phyloP scores from a whole-genome alignment of 176 grass and related monocot genomes.

The Typha latifolia region DNA sequence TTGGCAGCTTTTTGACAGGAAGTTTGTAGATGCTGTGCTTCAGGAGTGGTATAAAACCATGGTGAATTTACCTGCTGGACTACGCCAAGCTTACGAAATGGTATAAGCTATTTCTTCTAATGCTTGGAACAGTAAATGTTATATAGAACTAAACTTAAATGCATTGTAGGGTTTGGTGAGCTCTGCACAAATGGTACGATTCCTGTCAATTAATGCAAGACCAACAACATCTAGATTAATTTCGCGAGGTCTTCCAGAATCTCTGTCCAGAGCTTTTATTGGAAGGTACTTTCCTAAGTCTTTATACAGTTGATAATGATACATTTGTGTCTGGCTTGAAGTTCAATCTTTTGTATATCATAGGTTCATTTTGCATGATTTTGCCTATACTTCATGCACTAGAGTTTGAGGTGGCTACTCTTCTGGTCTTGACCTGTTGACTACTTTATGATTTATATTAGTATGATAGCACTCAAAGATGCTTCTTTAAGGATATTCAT shows the following conservation, averaged over 20 bases:
- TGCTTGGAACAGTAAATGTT: background rate
- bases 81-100: conserved; percentile 90
- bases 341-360: no score
- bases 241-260: conserved; percentile 76
- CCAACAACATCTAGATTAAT: conserved; percentile 64
- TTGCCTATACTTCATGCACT: no score
- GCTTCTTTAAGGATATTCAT: no score
- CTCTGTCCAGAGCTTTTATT: conserved; percentile 78
- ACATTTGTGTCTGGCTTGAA: background rate
- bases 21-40: conserved; percentile 89
- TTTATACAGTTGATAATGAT: background rate
- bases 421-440: no score
- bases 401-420: no score
- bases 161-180: conserved; percentile 76
- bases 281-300: conserved; percentile 54
- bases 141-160: conserved; percentile 20
- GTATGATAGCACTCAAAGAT: no score
- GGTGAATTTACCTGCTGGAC: conserved; percentile 76
- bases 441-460: no score
- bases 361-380: no score
- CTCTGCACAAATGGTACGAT: conserved; percentile 81
- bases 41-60: conserved; percentile 96
- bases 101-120: conserved; percentile 28
- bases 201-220: conserved; percentile 78
- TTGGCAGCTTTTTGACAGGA: conserved; percentile 80